Evolutionary conservation across 495 filamentous ascomycete genomes (phyloP), one percentile per base, ranked within the genome.

Genomic region (Daldinia caldariorum): DNA sequence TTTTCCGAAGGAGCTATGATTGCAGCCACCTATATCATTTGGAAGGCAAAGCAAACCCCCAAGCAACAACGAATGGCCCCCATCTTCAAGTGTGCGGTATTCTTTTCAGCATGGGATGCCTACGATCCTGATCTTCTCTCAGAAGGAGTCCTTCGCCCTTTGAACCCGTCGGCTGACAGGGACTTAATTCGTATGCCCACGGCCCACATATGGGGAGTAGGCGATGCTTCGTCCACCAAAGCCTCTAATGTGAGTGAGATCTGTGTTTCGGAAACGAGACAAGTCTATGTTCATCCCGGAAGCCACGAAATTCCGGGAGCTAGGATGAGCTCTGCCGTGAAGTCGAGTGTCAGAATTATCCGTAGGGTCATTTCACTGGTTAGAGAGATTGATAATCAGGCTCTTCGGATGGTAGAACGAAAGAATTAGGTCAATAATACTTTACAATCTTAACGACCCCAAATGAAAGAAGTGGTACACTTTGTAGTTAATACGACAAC

Each of bases 1-100:
- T 61, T 61, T 31, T 61, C 58, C 6, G 3, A 35, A 26, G 58
- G 58, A 22, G 58, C 58, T 13, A 49, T 49, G 13, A 14, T 64
- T 37, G 51, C 61, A 26, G 51, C 38, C 2, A 49, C 39, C 13
- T 58, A 64, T 38, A 45, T 64, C 16, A 9, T 57, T 6, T 18
- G 29, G 61, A 57, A 57, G 45, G 9, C 34, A 22, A n/a, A 10
- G 18, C 20, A 51, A 13, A 12, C 4, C 39, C 3, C 39, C 13
- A 13, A 26, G 20, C 26, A 26, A 51, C 13, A 51, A 7, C 49
- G 61, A 16, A 29, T 38, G 47, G 18, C 20, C 41, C 49, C 49
- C 18, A 45, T 47, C 0, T 54, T 63, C 34, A 55, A 63, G 49
- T 54, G 47, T 16, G 60, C 49, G 6, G 32, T 63, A 10, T 55